phyloP scores from a whole-genome alignment of 768 basidiomycete genomes.

The Pisolithus marmoratus region DNA sequence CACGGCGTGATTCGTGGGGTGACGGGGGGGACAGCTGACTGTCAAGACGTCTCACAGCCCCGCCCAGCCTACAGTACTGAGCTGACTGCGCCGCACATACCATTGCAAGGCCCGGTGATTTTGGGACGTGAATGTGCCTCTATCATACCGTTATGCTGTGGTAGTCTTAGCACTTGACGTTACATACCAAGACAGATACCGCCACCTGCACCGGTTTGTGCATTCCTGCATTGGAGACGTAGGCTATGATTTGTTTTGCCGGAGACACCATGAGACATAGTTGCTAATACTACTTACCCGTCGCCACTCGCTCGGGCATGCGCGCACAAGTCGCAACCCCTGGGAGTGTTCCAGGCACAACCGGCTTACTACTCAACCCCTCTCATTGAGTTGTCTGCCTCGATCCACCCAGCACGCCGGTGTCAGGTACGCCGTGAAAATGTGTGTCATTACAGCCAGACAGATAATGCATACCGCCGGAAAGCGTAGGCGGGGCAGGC shows the following conservation, averaged over 20 bases:
- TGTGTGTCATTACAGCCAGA: conserved; percentile 16
- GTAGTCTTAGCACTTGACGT: too few relatives aligned
- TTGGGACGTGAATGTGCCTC: too few relatives aligned
- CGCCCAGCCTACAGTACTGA: neutral
- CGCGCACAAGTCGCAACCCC: neutral
- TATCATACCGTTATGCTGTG: too few relatives aligned
- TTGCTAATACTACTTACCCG: neutral
- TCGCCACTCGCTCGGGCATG: neutral
- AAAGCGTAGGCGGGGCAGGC: conserved; percentile 7
- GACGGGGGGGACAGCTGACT: too few relatives aligned
- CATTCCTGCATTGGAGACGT: neutral
- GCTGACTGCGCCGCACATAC: neutral
- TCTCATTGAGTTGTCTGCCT: neutral
- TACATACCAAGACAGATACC: too few relatives aligned
- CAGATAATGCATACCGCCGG: conserved; percentile 11
- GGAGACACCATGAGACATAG: neutral
- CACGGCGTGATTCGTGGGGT: neutral
- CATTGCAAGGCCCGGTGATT: too few relatives aligned
- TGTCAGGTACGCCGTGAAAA: conserved; percentile 1
- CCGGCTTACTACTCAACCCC: neutral
- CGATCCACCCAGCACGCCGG: neutral
- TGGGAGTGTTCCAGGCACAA: neutral
- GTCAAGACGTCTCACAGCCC: neutral
- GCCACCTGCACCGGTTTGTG: neutral
- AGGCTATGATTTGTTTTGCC: neutral